These are phyloP conservation scores for Pterocarpus santalinus DNA, from an alignment of 306 rosid genomes.

Conservation along the genomic window DNA sequence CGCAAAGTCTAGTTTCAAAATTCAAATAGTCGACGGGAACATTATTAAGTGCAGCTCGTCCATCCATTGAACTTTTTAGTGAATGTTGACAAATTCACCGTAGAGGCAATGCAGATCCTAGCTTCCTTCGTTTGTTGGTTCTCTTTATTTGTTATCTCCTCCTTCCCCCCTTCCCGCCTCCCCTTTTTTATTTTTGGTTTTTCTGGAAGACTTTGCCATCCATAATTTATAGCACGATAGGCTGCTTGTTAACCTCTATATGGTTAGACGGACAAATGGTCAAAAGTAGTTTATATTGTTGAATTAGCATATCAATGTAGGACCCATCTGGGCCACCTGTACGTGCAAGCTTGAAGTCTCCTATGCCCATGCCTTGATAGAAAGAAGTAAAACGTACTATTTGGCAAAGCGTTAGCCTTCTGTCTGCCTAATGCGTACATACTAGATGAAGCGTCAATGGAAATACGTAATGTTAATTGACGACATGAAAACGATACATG, in stretches of 20 bases:
- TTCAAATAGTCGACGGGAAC: not conserved
- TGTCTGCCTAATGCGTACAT: not conserved
- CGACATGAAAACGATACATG: not conserved
- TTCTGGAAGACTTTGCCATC: not conserved
- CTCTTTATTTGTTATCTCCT: no score
- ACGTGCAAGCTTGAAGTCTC: not conserved
- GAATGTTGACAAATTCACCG: slow-evolving; percentile 1
- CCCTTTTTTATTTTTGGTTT: not conserved
- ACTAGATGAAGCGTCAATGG: not conserved
- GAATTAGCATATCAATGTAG: slow-evolving; percentile 3
- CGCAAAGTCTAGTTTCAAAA: not conserved
- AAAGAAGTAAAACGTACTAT: not conserved
- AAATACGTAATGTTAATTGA: not conserved
- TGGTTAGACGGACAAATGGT: slow-evolving; percentile 15
- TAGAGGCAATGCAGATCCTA: not conserved
- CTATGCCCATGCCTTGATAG: not conserved
- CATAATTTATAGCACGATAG: not conserved
- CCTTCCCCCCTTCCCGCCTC: no score
- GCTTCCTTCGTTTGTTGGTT: no score
- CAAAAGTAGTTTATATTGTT: slow-evolving; percentile 35
- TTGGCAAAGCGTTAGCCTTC: not conserved
- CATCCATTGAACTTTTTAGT: not conserved
- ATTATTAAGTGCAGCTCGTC: slow-evolving; percentile 4
- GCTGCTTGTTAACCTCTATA: not conserved
- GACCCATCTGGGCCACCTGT: not conserved